These are phyloP conservation scores for Verticillium longisporum DNA, from an alignment of 2,329 filamentous ascomycete species.

Conservation along the genomic window DNA sequence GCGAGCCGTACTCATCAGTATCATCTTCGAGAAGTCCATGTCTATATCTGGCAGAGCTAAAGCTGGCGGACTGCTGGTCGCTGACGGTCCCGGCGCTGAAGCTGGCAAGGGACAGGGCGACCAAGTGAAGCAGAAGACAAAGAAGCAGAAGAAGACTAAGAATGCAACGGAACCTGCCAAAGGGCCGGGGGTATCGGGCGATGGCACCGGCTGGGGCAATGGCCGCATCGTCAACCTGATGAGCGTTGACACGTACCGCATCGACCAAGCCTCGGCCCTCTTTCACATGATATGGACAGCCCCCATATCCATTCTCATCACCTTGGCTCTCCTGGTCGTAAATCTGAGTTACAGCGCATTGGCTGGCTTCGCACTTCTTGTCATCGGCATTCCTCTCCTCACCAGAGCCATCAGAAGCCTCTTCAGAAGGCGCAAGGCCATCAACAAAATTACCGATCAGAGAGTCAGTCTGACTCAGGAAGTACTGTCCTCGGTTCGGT, in stretches of 20 bases:
- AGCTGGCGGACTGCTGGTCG: slow-evolving; percentile 60
- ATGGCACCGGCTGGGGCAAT: slow-evolving; percentile 84
- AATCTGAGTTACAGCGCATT: slow-evolving; percentile 88
- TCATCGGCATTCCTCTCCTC: slow-evolving; percentile 71
- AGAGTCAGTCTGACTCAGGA: slow-evolving; percentile 88
- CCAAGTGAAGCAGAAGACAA: slow-evolving; percentile 24
- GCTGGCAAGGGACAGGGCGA: slow-evolving; percentile 34
- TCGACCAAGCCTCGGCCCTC: slow-evolving; percentile 81
- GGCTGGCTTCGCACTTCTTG: slow-evolving; percentile 76
- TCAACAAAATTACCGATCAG: slow-evolving; percentile 93
- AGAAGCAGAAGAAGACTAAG: slow-evolving; percentile 30
- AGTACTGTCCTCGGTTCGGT: slow-evolving; percentile 82
- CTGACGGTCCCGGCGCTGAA: slow-evolving; percentile 42
- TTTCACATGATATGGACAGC: slow-evolving; percentile 91
- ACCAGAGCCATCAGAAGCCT: slow-evolving; percentile 71
- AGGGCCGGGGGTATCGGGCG: slow-evolving; percentile 48
- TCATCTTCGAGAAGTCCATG: slow-evolving; percentile 92
- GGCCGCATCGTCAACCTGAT: slow-evolving; percentile 89
- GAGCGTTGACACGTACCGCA: slow-evolving; percentile 89
- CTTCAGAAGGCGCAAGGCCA: slow-evolving; percentile 66
- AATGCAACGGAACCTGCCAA: slow-evolving; percentile 23
- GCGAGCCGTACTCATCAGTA: slow-evolving; percentile 72
- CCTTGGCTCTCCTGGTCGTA: slow-evolving; percentile 71
- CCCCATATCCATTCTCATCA: slow-evolving; percentile 71
- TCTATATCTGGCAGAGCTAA: slow-evolving; percentile 80